Evolutionary conservation across 2,329 filamentous ascomycete species (phyloP).

Genomic region (Penicillium sp.): DNA sequence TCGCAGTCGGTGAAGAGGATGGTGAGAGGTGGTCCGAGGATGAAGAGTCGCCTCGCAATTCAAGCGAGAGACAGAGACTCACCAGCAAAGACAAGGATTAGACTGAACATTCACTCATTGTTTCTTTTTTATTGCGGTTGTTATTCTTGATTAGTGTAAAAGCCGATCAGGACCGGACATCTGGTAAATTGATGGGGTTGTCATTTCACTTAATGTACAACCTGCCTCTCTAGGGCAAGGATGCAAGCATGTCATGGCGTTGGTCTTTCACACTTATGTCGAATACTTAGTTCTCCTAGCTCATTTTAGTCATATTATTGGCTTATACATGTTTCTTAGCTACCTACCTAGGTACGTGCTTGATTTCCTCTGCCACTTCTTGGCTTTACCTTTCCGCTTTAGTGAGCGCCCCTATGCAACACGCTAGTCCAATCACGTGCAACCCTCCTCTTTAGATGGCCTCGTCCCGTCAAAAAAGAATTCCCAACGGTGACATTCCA

Average conservation of each 20-base stretch:
- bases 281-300: conserved; percentile 8
- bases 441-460: too few relatives aligned
- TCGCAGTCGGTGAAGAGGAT: conserved; percentile 77
- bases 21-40: conserved; percentile 77
- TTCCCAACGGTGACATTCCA: too few relatives aligned
- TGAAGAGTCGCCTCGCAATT: conserved; percentile 54
- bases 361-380: too few relatives aligned
- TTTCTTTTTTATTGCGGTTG: background rate
- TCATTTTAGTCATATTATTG: conserved; percentile 11
- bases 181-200: background rate
- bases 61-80: conserved; percentile 50
- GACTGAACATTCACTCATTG: background rate
- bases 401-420: too few relatives aligned
- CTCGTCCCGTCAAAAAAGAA: too few relatives aligned
- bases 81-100: conserved; percentile 41
- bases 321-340: conserved; percentile 2
- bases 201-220: conserved; percentile 3
- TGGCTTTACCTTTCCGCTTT: too few relatives aligned
- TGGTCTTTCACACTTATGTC: conserved; percentile 15
- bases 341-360: too few relatives aligned
- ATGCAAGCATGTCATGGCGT: conserved; percentile 25
- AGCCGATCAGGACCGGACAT: background rate
- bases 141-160: background rate
- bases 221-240: conserved; percentile 4
- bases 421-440: too few relatives aligned